A percentile compares a stretch with the other conserved stretches of the same genome.
These are phyloP conservation scores for Phellopilus nigrolimitatus DNA, from an alignment of 1,284 basidiomycete genomes.

Conservation along the genomic window DNA sequence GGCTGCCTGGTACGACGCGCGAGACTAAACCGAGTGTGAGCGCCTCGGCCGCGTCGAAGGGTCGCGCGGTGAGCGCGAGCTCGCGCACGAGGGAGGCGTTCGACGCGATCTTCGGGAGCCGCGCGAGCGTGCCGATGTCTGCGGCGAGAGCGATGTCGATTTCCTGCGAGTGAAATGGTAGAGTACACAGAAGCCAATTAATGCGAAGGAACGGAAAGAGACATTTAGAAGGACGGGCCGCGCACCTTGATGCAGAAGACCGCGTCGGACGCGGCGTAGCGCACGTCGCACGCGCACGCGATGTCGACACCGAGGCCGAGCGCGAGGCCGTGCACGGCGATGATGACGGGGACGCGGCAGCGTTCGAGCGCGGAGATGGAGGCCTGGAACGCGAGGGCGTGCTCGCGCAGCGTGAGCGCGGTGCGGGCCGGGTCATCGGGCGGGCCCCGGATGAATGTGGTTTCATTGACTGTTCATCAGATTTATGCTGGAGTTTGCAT, in stretches of 20 bases:
- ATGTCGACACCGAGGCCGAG: conserved; percentile 80
- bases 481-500: conserved; percentile 2
- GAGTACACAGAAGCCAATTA: neutral
- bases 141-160: conserved; percentile 88
- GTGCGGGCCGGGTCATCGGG: conserved; percentile 49
- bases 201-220: neutral
- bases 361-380: conserved; percentile 66
- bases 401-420: conserved; percentile 45
- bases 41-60: conserved; percentile 72
- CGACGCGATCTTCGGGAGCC: conserved; percentile 76
- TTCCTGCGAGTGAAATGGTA: conserved; percentile 57
- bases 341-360: conserved; percentile 83
- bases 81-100: conserved; percentile 80
- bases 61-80: conserved; percentile 73
- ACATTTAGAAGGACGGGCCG: neutral
- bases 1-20: conserved; percentile 63
- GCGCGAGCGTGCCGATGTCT: conserved; percentile 86
- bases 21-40: conserved; percentile 74
- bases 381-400: conserved; percentile 67
- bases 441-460: conserved; percentile 24
- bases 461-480: conserved; percentile 19
- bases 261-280: conserved; percentile 63
- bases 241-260: conserved; percentile 75
- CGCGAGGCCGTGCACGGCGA: conserved; percentile 73
- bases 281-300: conserved; percentile 76